A percentile compares a stretch with the other conserved stretches of the same genome.
Evolutionary conservation across 768 basidiomycete genomes (phyloP).

Genomic region (Pisolithus marmoratus): DNA sequence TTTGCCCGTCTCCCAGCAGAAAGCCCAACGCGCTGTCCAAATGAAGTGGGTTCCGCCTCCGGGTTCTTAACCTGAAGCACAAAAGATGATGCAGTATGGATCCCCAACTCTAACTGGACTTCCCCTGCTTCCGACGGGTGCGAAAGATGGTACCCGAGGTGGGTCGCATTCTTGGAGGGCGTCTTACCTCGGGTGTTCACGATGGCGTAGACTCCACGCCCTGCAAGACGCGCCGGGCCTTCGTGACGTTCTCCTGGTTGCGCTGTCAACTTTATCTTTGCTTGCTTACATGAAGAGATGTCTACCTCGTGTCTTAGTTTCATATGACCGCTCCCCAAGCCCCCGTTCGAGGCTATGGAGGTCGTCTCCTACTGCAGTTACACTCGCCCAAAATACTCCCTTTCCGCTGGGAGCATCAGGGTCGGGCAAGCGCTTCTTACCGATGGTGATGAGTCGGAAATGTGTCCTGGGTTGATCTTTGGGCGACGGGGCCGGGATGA

Average conservation of each 20-base stretch:
- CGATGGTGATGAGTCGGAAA: conserved; percentile 47
- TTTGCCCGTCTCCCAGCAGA: conserved; percentile 31
- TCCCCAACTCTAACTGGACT: conserved; percentile 52
- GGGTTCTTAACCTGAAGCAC: conserved; percentile 61
- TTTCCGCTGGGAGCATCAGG: conserved; percentile 33
- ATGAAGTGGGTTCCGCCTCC: conserved; percentile 35
- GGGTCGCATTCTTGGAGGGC: conserved; percentile 44
- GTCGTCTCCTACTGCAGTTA: conserved; percentile 47
- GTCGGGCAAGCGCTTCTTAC: conserved; percentile 55
- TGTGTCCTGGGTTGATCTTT: conserved; percentile 33
- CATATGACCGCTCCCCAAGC: conserved; percentile 46
- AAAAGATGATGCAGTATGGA: conserved; percentile 48
- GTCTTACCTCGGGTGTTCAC: conserved; percentile 42
- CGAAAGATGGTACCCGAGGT: conserved; percentile 55
- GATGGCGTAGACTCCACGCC: conserved; percentile 54
- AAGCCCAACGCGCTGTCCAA: conserved; percentile 21
- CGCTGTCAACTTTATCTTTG: background rate
- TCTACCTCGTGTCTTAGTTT: conserved; percentile 56
- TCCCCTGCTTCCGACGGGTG: conserved; percentile 46
- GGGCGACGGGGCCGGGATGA: conserved; percentile 37
- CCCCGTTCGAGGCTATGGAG: conserved; percentile 41
- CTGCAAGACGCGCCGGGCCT: conserved; percentile 47
- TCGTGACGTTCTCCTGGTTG: conserved; percentile 45
- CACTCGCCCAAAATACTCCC: conserved; percentile 49
- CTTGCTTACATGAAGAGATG: background rate